Base-by-base conservation (phyloP, 495 filamentous ascomycete species). In the Aspergillus diversus region DNA sequence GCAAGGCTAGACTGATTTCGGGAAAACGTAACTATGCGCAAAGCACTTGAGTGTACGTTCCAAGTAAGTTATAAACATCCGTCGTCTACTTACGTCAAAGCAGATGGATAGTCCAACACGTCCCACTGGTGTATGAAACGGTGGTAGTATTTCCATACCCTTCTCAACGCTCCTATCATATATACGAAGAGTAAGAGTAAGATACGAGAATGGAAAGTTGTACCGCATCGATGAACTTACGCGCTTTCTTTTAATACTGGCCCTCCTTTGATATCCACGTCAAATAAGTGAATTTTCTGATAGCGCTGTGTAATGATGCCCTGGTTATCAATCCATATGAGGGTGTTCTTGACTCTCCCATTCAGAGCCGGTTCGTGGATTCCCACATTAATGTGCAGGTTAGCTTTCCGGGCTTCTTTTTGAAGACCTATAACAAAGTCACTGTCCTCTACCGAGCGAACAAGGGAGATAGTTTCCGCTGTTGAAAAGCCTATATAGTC, bases 371-470 rank as follows among this genome's bases (percentile, higher is more conserved):
- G 87, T 55, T 92, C 91, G 74, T 97, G 94, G 53, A 97, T 87
- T 0, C 95, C 95, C 43, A 97, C 92, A 75, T 92, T 92, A 63
- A 97, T 91, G 16, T 90, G 83, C 1, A 97, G 69, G 0, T 72
- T 69, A 39, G 84, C 75, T 33, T 81, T 72, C 13, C 75, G 77
- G 3, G 92, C 94, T 53, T 86, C 86, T 13, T 81, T 77, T 46
- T 85, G 88, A 0, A 97, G 83, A 31, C 92, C 92, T 0, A 80
- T 69, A 4, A 97, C 85, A 73, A 97, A 96, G 59, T 83, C 73
- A 50, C 78, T 84, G 17, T 77, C 73, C 2, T 79, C 69, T 43
- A 81, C 80, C 5, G 90, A 81, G 55, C 81, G 79, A 66, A 83
- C 89, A 17, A 96, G 86, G 17, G 83, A 78, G 7, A 92, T 71